phyloP scores from a whole-genome alignment of 164 flowering plant genomes.

The Euptelea pleiosperma region DNA sequence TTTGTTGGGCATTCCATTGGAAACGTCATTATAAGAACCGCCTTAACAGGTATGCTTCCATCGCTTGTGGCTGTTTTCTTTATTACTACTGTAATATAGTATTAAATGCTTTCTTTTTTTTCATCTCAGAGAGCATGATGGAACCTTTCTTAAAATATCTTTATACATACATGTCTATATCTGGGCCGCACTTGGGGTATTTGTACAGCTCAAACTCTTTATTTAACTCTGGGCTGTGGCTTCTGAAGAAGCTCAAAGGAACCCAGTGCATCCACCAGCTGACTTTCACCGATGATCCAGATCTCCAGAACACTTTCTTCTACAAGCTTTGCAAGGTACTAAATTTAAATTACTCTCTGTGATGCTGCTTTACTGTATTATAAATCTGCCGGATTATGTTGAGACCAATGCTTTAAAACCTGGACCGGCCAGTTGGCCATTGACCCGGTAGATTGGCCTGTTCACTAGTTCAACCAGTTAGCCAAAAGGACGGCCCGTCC shows the following conservation, averaged over 20 bases:
- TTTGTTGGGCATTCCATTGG: conserved; percentile 99
- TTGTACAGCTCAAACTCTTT: conserved; percentile 89
- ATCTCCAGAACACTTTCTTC: conserved; percentile 83
- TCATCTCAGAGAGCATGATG: conserved; percentile 70
- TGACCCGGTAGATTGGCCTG: no score
- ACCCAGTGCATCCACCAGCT: conserved; percentile 94
- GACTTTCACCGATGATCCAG: conserved; percentile 89
- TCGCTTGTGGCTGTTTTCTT: conserved; percentile 9
- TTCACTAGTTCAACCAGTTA: no score
- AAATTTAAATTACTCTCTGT: not conserved
- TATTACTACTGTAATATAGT: conserved; percentile 3
- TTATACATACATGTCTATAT: conserved; percentile 79
- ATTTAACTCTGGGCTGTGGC: conserved; percentile 97
- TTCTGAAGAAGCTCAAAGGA: conserved; percentile 87
- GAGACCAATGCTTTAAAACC: no score
- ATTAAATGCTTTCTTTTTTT: conserved; percentile 10
- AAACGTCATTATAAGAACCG: conserved; percentile 80
- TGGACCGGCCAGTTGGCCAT: no score
- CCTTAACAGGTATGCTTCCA: conserved; percentile 61
- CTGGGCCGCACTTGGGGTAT: conserved; percentile 99
- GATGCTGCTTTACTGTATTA: not conserved
- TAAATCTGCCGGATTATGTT: not conserved
- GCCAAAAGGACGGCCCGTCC: no score
- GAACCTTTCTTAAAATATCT: conserved; percentile 76
- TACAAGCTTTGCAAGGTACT: conserved; percentile 88